Evolutionary conservation across 208 protist species (phyloP).

Genomic region (Leishmania gerbilli): DNA sequence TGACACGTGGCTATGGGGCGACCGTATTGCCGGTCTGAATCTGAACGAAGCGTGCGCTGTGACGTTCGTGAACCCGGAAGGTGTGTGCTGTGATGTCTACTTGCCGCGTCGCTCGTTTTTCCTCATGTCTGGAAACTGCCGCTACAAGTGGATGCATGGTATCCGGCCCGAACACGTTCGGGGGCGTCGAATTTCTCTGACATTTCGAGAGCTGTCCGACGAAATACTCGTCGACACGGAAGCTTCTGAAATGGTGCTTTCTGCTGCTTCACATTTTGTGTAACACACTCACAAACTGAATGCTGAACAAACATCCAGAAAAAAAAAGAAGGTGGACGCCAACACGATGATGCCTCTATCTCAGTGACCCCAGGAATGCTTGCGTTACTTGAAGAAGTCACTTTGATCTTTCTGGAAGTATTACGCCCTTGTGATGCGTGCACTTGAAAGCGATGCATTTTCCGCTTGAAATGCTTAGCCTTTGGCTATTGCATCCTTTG

Average conservation of each 20-base stretch:
- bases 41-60: slow-evolving; percentile 67
- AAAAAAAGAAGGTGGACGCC: neutral
- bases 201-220: slow-evolving; percentile 73
- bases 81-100: slow-evolving; percentile 58
- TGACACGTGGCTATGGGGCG: slow-evolving; percentile 92
- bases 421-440: neutral
- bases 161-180: slow-evolving; percentile 70
- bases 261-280: slow-evolving; percentile 52
- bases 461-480: neutral
- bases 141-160: slow-evolving; percentile 88
- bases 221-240: slow-evolving; percentile 35
- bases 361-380: neutral
- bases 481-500: neutral
- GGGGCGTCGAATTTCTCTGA: slow-evolving; percentile 78
- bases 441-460: neutral
- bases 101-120: slow-evolving; percentile 76
- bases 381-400: too few species aligned
- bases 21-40: slow-evolving; percentile 81
- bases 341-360: neutral
- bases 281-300: slow-evolving; percentile 17
- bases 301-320: neutral
- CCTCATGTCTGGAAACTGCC: slow-evolving; percentile 67
- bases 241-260: slow-evolving; percentile 35
- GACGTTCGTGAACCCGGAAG: slow-evolving; percentile 77
- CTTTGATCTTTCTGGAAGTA: neutral